Conservation (phyloP, 2,329 filamentous ascomycete species). For the Balansia obtecta region DNA sequence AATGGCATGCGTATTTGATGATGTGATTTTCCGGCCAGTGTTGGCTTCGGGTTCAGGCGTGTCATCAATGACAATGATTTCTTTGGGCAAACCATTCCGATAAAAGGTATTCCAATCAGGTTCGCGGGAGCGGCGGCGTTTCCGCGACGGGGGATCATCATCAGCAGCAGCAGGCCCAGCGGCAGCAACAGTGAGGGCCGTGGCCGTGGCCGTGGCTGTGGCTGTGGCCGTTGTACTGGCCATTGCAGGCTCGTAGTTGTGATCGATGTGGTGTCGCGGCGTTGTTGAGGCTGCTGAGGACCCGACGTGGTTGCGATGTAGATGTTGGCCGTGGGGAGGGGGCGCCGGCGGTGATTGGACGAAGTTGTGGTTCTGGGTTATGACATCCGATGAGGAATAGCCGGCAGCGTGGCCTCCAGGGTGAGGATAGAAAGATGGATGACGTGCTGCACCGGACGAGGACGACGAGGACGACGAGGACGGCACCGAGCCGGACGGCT, state of each 20-base stretch:
- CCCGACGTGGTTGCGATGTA: conserved; percentile 10
- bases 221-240: conserved; percentile 6
- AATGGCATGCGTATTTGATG: conserved; percentile 15
- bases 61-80: conserved; percentile 77
- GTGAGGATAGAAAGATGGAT: conserved; percentile 17
- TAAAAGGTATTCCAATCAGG: conserved; percentile 75
- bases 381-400: conserved; percentile 22
- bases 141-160: conserved; percentile 25
- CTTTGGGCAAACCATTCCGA: conserved; percentile 69
- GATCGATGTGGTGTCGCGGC: conserved; percentile 6
- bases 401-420: conserved; percentile 12
- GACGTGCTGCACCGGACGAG: conserved; percentile 15
- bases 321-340: conserved; percentile 16
- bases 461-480: conserved; percentile 15
- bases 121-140: conserved; percentile 46
- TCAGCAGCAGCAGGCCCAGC: conserved; percentile 19
- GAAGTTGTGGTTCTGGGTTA: conserved; percentile 12
- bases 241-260: conserved; percentile 14
- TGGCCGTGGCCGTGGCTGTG: too few species aligned
- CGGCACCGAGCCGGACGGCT: conserved; percentile 9
- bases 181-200: conserved; percentile 5
- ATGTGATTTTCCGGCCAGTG: conserved; percentile 25
- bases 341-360: conserved; percentile 18
- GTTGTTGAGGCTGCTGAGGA: conserved; percentile 12
- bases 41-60: conserved; percentile 45